phyloP scores from a whole-genome alignment of 2,329 filamentous ascomycete genomes.

The Amauroascus niger region DNA sequence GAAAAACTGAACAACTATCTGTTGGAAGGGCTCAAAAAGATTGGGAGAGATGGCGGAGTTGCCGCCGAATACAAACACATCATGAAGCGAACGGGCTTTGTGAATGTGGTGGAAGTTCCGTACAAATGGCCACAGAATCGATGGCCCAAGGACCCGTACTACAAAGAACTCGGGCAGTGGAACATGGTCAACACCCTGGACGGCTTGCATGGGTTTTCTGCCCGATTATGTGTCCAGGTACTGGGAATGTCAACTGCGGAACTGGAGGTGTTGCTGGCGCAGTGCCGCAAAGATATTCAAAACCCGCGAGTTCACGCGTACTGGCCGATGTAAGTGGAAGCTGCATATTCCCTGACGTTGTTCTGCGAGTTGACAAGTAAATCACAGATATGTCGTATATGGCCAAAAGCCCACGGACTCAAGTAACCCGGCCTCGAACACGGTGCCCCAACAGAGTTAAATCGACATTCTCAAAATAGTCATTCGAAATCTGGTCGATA shows the following conservation, averaged over 20 bases:
- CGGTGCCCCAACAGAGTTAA: too few relatives aligned
- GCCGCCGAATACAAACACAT: slow-evolving; percentile 33
- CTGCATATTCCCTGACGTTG: background rate
- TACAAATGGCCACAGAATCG: slow-evolving; percentile 36
- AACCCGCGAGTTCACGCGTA: slow-evolving; percentile 2
- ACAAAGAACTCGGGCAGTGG: slow-evolving; percentile 43
- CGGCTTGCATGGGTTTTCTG: slow-evolving; percentile 31
- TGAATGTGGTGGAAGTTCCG: slow-evolving; percentile 27
- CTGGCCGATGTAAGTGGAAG: slow-evolving; percentile 3
- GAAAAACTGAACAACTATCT: slow-evolving; percentile 12
- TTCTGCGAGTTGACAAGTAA: background rate
- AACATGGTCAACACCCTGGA: slow-evolving; percentile 36
- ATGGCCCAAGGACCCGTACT: slow-evolving; percentile 41
- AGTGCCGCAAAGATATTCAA: background rate
- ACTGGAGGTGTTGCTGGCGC: background rate
- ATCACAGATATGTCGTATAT: slow-evolving; percentile 23
- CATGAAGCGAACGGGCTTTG: slow-evolving; percentile 35
- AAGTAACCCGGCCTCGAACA: background rate
- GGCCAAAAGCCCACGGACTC: background rate
- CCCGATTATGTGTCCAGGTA: slow-evolving; percentile 35
- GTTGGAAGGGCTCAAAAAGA: background rate
- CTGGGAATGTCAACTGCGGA: slow-evolving; percentile 26
- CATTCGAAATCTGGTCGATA: too few relatives aligned
- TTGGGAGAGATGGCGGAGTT: background rate
- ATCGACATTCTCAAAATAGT: too few relatives aligned